A percentile compares a stretch with the other conserved stretches of the same genome.
phyloP scores from a whole-genome alignment of 805 yeast species.

The Candida ovalis region DNA sequence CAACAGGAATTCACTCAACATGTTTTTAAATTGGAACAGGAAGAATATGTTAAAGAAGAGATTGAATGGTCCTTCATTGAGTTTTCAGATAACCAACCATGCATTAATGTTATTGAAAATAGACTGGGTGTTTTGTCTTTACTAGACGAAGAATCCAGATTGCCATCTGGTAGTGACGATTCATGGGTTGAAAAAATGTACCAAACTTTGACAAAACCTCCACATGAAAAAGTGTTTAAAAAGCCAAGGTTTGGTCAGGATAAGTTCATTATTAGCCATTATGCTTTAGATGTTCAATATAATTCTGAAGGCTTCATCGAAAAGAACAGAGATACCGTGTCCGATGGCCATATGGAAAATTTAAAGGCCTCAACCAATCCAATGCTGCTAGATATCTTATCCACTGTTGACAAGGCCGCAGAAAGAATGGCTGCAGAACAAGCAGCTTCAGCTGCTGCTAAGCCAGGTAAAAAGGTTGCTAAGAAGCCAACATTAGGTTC shows the following conservation, averaged over 20 bases:
- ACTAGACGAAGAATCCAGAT: slow-evolving; percentile 90
- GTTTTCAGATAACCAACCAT: slow-evolving; percentile 94
- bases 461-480: slow-evolving; percentile 37
- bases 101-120: slow-evolving; percentile 87
- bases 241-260: slow-evolving; percentile 93
- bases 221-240: slow-evolving; percentile 72
- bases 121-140: slow-evolving; percentile 83
- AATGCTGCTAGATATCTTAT: slow-evolving; percentile 60
- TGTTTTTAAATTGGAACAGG: slow-evolving; percentile 95
- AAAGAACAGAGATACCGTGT: slow-evolving; percentile 95
- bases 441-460: slow-evolving; percentile 31
- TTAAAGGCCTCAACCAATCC: slow-evolving; percentile 65
- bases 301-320: slow-evolving; percentile 94
- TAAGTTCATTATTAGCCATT: slow-evolving; percentile 86
- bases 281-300: slow-evolving; percentile 90
- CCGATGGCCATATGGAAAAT: slow-evolving; percentile 90
- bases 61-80: slow-evolving; percentile 97
- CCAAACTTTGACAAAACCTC: slow-evolving; percentile 75
- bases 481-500: slow-evolving; percentile 94
- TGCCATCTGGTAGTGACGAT: slow-evolving; percentile 91
- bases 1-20: slow-evolving; percentile 98
- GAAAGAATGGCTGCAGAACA: slow-evolving; percentile 38
- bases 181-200: slow-evolving; percentile 90
- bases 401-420: slow-evolving; percentile 57
- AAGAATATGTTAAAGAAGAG: slow-evolving; percentile 86